Base-by-base conservation (phyloP, 2,329 filamentous ascomycete species). In the Sarocladium oryzae region DNA sequence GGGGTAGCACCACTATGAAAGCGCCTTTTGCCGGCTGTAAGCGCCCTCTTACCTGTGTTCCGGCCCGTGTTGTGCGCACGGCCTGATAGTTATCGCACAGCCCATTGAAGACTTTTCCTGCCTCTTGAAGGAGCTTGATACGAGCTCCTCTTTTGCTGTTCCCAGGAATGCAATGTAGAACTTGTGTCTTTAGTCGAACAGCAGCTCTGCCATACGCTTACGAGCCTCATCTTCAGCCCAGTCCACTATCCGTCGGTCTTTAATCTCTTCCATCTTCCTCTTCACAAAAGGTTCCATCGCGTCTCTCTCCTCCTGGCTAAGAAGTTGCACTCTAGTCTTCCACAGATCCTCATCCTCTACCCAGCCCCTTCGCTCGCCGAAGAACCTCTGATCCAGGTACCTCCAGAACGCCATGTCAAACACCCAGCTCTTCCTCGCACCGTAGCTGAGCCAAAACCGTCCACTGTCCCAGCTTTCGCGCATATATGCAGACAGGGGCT, bases 321-420 rank as follows among this genome's bases (percentile, higher is more conserved):
- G 52, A 4, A 66, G 30, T 46, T 63, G 40, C 5, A 64, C 28
- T 30, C 63, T 60, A 11, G 58, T 57, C 54, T 58, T 65, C 59
- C 58, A 68, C 2, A 63, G 38, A 2, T 60, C 53, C 2, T 62
- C 26, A 23, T 43, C 52, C 0, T 24, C 2, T 13, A 58, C 5
- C 2, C 26, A 52, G 1, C 32, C 41, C 23, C 52, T 53, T 23
- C 60, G 43, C 16, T 10, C 9, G 11, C 66, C 66, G 51, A 67
- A 70, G 50, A 63, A 67, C 2, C 52, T 57, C 51, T 63, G 54
- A 52, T 71, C 64, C 18, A 70, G 52, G 52, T 55, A 65, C 50
- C 58, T 66, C 68, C 68, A 71, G 52, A 52, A 71, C 7, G 70
- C 54, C 11, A 56, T 56, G 51, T 72, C 68, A 55, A 71, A 69